Conservation (phyloP, 371 early-diverging fungal genomes). For the Rhizopus arrhizus region DNA sequence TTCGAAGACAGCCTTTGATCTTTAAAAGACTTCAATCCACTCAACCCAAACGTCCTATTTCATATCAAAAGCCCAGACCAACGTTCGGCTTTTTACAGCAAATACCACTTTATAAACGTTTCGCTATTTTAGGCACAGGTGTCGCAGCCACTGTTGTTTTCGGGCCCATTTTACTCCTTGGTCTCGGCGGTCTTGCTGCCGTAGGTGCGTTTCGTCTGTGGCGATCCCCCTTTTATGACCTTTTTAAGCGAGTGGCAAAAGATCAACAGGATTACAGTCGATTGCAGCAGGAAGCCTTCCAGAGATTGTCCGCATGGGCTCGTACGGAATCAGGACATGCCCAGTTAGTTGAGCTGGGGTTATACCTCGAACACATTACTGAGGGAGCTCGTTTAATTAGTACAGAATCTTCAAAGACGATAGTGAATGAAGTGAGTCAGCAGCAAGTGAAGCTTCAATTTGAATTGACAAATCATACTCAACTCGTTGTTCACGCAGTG, state of each 20-base stretch:
- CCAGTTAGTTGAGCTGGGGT: constrained; percentile 15
- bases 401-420: neutral
- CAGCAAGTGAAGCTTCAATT: constrained; percentile 26
- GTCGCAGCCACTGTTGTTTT: constrained; percentile 10
- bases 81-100: neutral
- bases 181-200: constrained; percentile 25
- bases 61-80: too few relatives aligned
- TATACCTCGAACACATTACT: constrained; percentile 12
- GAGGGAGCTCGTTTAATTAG: constrained; percentile 17
- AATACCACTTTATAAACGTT: neutral
- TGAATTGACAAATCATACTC: constrained; percentile 12
- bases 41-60: too few relatives aligned
- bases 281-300: constrained; percentile 19
- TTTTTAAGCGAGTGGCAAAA: neutral
- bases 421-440: neutral
- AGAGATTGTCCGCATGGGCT: constrained; percentile 17
- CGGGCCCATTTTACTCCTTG: constrained; percentile 28
- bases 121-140: constrained; percentile 6
- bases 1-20: too few relatives aligned
- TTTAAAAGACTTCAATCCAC: too few relatives aligned
- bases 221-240: neutral
- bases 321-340: constrained; percentile 7
- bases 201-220: constrained; percentile 24
- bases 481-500: neutral
- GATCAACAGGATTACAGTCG: neutral